Conservation (phyloP, 2,329 filamentous ascomycete species). For the Colletotrichum gloeosporioides region DNA sequence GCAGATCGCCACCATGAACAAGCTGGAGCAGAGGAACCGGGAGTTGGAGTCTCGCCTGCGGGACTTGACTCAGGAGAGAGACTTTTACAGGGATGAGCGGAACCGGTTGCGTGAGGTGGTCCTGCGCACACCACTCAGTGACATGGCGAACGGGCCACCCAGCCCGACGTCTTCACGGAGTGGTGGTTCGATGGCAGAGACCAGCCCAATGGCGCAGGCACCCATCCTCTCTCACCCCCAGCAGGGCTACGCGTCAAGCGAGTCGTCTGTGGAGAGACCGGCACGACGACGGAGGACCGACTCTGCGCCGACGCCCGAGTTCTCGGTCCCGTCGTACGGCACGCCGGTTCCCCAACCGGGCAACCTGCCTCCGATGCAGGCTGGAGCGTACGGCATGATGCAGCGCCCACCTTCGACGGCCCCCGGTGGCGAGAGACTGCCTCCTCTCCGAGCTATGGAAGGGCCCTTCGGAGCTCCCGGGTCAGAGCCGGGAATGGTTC, state of each 20-base stretch:
- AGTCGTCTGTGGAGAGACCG: conserved; percentile 50
- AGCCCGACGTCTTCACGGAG: conserved; percentile 50
- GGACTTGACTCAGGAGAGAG: conserved; percentile 65
- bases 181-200: conserved; percentile 40
- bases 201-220: conserved; percentile 37
- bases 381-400: conserved; percentile 39
- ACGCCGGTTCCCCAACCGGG: conserved; percentile 37
- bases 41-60: conserved; percentile 64
- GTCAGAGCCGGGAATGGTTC: background rate
- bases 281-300: conserved; percentile 54
- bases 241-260: conserved; percentile 42
- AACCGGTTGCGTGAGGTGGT: conserved; percentile 75
- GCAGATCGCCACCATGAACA: conserved; percentile 70
- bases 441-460: conserved; percentile 54
- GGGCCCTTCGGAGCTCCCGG: conserved; percentile 24
- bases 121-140: conserved; percentile 60
- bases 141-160: conserved; percentile 57
- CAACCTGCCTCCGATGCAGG: conserved; percentile 46
- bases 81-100: conserved; percentile 76
- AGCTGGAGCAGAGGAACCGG: conserved; percentile 71
- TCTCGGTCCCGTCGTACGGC: conserved; percentile 43
- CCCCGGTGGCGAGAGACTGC: conserved; percentile 47
- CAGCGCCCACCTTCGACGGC: conserved; percentile 42
- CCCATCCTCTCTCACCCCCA: conserved; percentile 26
- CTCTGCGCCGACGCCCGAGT: conserved; percentile 44